Conservation (phyloP, 2,329 filamentous ascomycete genomes). For the Clarireedia homoeocarpa region DNA sequence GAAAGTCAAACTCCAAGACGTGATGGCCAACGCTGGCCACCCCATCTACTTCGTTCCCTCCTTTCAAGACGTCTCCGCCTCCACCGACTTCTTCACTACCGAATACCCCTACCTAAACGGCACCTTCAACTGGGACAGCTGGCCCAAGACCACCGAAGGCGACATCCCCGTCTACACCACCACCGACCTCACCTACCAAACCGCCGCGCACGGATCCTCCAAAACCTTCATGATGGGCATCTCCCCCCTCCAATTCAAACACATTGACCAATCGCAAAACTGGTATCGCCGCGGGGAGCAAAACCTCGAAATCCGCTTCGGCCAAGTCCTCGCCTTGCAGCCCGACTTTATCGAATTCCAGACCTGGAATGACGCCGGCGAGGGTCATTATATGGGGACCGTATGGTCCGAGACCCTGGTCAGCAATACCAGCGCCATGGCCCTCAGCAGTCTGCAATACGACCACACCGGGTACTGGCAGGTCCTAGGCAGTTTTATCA, state of each 20-base stretch:
- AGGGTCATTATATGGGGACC: slow-evolving; percentile 35
- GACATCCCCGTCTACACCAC: slow-evolving; percentile 10
- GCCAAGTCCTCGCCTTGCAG: slow-evolving; percentile 27
- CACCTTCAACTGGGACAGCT: slow-evolving; percentile 16
- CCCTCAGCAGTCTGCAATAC: slow-evolving; percentile 27
- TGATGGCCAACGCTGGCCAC: slow-evolving; percentile 22
- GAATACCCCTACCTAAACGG: slow-evolving; percentile 10
- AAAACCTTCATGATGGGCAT: slow-evolving; percentile 35
- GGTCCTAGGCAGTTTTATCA: slow-evolving; percentile 31
- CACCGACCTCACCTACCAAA: slow-evolving; percentile 27
- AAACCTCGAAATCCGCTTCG: slow-evolving; percentile 30
- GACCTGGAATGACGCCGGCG: slow-evolving; percentile 36
- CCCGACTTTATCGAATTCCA: slow-evolving; percentile 34
- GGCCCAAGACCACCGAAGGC: slow-evolving; percentile 11
- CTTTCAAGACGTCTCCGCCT: slow-evolving; percentile 13
- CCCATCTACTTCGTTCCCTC: slow-evolving; percentile 13
- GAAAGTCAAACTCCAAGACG: slow-evolving; percentile 17
- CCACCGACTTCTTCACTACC: slow-evolving; percentile 7
- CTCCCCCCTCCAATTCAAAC: slow-evolving; percentile 34
- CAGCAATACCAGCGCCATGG: slow-evolving; percentile 19
- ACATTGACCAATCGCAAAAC: slow-evolving; percentile 26
- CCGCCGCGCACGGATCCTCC: slow-evolving; percentile 23
- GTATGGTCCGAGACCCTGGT: slow-evolving; percentile 30
- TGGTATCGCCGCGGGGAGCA: slow-evolving; percentile 32
- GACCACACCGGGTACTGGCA: slow-evolving; percentile 32